phyloP scores from a whole-genome alignment of 805 yeast genomes.

The Starmerella khaoyaiensis region DNA sequence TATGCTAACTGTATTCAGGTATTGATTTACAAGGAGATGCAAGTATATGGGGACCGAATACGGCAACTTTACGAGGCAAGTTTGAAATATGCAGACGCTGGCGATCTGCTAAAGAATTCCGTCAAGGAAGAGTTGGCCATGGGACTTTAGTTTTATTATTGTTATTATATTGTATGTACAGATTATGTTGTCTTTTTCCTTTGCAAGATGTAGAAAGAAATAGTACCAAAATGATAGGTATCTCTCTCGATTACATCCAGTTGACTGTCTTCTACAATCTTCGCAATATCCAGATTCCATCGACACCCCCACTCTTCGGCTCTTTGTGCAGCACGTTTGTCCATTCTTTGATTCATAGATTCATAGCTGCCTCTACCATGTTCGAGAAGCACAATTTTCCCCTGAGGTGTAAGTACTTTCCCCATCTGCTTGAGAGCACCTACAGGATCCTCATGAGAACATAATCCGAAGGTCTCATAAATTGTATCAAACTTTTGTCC shows the following conservation, averaged over 20 bases:
- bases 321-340: slow-evolving; percentile 69
- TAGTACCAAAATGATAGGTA: slow-evolving; percentile 80
- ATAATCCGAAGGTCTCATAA: slow-evolving; percentile 85
- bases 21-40: slow-evolving; percentile 70
- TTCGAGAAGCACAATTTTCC: slow-evolving; percentile 74
- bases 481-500: slow-evolving; percentile 69
- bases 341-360: slow-evolving; percentile 65
- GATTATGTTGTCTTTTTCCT: neutral
- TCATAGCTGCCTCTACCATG: slow-evolving; percentile 83
- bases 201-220: slow-evolving; percentile 34
- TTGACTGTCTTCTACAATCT: slow-evolving; percentile 69
- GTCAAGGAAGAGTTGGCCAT: slow-evolving; percentile 58
- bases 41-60: slow-evolving; percentile 71
- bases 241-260: slow-evolving; percentile 68
- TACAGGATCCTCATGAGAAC: slow-evolving; percentile 92
- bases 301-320: slow-evolving; percentile 92
- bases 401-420: slow-evolving; percentile 68
- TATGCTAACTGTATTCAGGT: slow-evolving; percentile 77
- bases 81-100: slow-evolving; percentile 56
- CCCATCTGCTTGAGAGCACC: slow-evolving; percentile 64
- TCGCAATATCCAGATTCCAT: slow-evolving; percentile 92
- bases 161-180: neutral
- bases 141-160: neutral
- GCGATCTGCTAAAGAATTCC: slow-evolving; percentile 59
- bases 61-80: slow-evolving; percentile 81